Conservation (phyloP, 78 protist species). For the Guillardia theta region DNA sequence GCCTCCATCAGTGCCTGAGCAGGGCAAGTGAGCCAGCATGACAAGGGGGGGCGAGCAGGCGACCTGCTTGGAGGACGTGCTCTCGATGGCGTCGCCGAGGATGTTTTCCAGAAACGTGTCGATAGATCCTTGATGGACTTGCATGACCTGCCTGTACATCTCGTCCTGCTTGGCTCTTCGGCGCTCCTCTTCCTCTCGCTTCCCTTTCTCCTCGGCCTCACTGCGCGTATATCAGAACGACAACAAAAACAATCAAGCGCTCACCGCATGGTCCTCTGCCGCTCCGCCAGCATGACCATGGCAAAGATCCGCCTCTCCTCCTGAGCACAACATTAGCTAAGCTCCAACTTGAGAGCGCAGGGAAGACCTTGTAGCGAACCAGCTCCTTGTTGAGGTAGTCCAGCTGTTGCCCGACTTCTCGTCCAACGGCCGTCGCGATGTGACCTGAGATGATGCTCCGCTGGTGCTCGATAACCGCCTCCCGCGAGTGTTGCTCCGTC, state of each 20-base stretch:
- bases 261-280: constrained; percentile 43
- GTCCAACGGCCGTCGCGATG: not conserved
- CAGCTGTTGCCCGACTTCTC: constrained; percentile 46
- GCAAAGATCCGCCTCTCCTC: constrained; percentile 59
- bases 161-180: constrained; percentile 27
- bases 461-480: not conserved
- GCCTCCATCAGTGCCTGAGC: not conserved
- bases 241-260: too few species aligned
- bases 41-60: too few species aligned
- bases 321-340: not conserved
- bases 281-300: constrained; percentile 62
- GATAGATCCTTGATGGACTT: not conserved
- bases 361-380: constrained; percentile 23
- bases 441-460: not conserved
- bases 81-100: not conserved
- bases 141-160: constrained; percentile 2
- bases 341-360: not conserved
- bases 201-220: constrained; percentile 69
- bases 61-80: not conserved
- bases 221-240: too few species aligned
- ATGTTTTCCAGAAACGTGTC: constrained; percentile 3
- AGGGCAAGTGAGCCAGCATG: too few species aligned
- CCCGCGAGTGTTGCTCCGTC: not conserved
- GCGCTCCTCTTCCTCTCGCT: constrained; percentile 51
- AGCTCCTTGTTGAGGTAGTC: constrained; percentile 77